Evolutionary conservation across 768 basidiomycete species (phyloP), one percentile per base, ranked within the genome.

Genomic region (Cystobasidium tubakii): DNA sequence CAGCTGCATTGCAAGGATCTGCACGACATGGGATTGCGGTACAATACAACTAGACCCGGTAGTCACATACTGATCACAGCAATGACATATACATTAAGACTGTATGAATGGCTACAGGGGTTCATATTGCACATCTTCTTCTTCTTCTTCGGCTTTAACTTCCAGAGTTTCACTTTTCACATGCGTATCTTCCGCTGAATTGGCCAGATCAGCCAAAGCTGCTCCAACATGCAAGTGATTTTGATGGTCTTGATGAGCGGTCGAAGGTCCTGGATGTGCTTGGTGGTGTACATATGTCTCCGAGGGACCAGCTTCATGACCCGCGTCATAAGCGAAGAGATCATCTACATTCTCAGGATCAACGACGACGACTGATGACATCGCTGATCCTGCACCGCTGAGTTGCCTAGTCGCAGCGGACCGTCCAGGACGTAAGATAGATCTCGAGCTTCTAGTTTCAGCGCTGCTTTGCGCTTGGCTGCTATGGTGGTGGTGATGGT

Each of bases 401-500:
- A 50, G 46, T 4, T 50, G 46, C 4, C 46, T 50, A 9, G 46
- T 50, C 46, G 46, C 21, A 21, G 57, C 4, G 17, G 29, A 12
- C 17, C 57, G 57, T 29, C 57, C 57, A 60, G 57, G 57, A 31
- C 57, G 57, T 23, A 60, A 60, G 4, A 25, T 31, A 29, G 57
- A 60, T 60, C 57, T 50, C n/a, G 46, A 34, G 57, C 57, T 25
- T 27, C 57, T 3, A 29, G 3, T 31, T 60, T 27, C 4, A 60
- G 2, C 21, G 29, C 33, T 27, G 57, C 29, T 12, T 34, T 60
- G 57, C 10, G 57, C 25, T 29, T 54, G 53, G 21, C 27, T 39
- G 39, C 53, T 29, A 19, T n/a, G 53, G 21, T 60, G 57, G 21
- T 60, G 57, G 29, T 60, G 57, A 29, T 60, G 57, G 23, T 60